A percentile compares a stretch with the other conserved stretches of the same genome.
Conservation (phyloP, 2,329 filamentous ascomycete genomes). For the Diaporthe velutina region DNA sequence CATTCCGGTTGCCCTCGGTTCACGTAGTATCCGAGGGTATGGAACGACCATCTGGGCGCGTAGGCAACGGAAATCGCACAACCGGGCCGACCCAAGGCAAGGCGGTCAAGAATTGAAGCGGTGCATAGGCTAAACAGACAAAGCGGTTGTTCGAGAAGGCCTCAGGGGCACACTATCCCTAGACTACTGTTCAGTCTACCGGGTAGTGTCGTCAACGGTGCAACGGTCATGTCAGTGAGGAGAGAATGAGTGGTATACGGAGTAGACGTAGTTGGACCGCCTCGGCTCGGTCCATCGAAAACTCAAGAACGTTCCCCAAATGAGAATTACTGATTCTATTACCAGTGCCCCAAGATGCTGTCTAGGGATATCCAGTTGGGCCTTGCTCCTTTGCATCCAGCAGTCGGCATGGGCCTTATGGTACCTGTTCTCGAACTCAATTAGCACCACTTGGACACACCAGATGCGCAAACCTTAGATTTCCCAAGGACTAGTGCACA, state of each 20-base stretch:
- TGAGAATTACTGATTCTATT: not conserved
- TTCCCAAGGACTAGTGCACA: not conserved
- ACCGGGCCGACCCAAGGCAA: not conserved
- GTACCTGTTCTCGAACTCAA: not conserved
- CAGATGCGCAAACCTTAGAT: not conserved
- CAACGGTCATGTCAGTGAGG: not conserved
- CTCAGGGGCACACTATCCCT: not conserved
- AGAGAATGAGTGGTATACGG: not conserved
- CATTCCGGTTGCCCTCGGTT: not conserved
- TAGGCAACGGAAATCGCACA: not conserved
- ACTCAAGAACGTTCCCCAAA: no score
- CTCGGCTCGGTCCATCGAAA: no score
- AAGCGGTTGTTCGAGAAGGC: constrained; percentile 21
- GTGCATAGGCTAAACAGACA: constrained; percentile 26
- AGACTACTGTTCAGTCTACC: not conserved
- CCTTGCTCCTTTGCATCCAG: no score
- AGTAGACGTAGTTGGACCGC: no score
- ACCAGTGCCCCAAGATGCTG: not conserved
- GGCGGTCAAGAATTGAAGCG: constrained; percentile 3
- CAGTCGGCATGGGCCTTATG: no score
- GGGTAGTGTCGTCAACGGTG: not conserved
- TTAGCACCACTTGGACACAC: not conserved
- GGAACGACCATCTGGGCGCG: not conserved
- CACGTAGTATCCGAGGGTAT: not conserved
- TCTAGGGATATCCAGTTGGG: no score